Evolutionary conservation across 2,329 filamentous ascomycete species (phyloP).

Genomic region (Colletotrichum theobromicola): DNA sequence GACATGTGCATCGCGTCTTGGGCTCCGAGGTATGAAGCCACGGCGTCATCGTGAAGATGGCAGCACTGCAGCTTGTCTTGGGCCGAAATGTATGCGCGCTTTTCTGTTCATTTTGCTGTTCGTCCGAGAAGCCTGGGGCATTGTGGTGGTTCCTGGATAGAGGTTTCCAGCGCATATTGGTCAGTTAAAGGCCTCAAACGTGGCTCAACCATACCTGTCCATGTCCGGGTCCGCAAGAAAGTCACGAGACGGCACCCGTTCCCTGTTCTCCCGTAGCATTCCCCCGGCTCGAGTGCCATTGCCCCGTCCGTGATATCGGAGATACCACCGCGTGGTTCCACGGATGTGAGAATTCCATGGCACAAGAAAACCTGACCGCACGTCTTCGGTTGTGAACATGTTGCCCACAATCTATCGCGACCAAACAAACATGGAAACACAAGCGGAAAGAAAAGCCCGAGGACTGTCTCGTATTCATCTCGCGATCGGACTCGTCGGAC

Average conservation of each 20-base stretch:
- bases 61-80: background rate
- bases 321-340: background rate
- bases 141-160: background rate
- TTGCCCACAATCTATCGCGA: background rate
- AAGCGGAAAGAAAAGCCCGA: background rate
- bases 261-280: background rate
- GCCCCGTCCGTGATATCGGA: background rate
- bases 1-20: background rate
- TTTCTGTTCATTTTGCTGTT: background rate
- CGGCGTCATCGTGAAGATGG: background rate
- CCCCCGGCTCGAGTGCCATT: background rate
- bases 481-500: background rate
- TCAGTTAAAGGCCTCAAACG: background rate
- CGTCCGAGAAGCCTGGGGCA: background rate
- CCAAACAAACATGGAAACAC: background rate
- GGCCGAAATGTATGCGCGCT: background rate
- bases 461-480: background rate
- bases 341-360: background rate
- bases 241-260: background rate
- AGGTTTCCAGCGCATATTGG: background rate
- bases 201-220: background rate
- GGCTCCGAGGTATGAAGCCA: background rate
- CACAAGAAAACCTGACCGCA: background rate
- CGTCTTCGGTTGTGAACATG: background rate
- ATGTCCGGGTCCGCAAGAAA: background rate